A percentile compares a stretch with the other conserved stretches of the same genome.
Conservation (phyloP, 192 early-diverging fungal genomes). For the Backusella psychrophila region DNA sequence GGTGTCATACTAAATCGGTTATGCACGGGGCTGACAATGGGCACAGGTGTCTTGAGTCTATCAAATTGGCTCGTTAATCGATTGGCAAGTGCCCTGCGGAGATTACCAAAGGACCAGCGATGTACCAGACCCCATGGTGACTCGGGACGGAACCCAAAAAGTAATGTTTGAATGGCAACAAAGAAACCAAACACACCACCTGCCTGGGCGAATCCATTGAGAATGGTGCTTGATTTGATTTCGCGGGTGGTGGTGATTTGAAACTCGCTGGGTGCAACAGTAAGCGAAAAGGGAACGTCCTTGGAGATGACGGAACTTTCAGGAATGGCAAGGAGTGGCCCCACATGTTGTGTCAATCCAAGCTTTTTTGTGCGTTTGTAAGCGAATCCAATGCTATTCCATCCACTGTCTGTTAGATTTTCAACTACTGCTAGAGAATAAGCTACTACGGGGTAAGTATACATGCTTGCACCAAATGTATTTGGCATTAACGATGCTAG, state of each 20-base stretch:
- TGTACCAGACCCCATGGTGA: conserved; percentile 18
- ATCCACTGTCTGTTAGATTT: background rate
- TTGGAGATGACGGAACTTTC: background rate
- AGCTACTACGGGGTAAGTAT: background rate
- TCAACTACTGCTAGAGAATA: background rate
- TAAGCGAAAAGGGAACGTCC: background rate
- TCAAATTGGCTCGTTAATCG: conserved; percentile 1
- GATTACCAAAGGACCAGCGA: conserved; percentile 9
- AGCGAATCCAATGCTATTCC: conserved; percentile 14
- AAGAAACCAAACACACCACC: conserved; percentile 15
- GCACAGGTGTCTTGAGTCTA: background rate
- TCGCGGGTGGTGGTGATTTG: background rate
- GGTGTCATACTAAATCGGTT: background rate
- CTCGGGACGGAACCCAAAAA: conserved; percentile 16
- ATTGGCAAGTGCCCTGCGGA: background rate
- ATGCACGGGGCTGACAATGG: background rate
- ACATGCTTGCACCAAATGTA: background rate
- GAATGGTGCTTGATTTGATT: background rate
- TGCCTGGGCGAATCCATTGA: background rate
- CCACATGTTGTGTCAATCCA: background rate
- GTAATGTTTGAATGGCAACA: background rate
- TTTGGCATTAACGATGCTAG: too few relatives aligned
- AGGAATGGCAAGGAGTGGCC: background rate
- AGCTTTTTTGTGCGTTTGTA: background rate
- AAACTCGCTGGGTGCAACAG: background rate